Base-by-base conservation (phyloP, 2,329 filamentous ascomycete species). In the Aspergillus bombycis region DNA sequence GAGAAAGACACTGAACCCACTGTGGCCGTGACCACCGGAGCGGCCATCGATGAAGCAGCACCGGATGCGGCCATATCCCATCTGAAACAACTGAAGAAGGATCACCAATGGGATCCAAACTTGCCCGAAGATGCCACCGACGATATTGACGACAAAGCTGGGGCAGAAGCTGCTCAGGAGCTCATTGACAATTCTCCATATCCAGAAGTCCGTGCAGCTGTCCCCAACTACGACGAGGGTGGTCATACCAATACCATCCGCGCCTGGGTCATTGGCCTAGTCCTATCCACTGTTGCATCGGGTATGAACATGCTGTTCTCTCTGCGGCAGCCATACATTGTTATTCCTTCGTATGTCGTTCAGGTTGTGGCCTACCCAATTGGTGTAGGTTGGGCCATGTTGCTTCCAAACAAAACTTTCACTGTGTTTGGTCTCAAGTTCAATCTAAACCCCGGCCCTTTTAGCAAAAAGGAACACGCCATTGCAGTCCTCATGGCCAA, bases 171-270 rank as follows among this genome's bases (percentile, higher is more conserved):
- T 67, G 85, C 88, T 69, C 83, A 85, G 68, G 84, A 86, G 62
- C 80, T 88, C 70, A 83, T 89, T 72, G 87, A 90, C 62, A 87
- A 90, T 74, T 90, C 88, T 55, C 88, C 88, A 2, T 90, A 90
- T 71, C 86, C 87, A 43, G 88, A 90, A 78, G 88, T 90, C 36
- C 86, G 88, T 68, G 85, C 88, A 30, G 86, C 88, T 21, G 88
- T 90, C 21, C 81, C 85, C 64, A 90, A 89, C 72, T 84, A 85
- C 71, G 88, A 90, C 69, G 83, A 88, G 68, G 87, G 89, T 68
- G 79, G 89, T 28, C 85, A 87, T n/a, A 82, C 83, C 68, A 89
- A 88, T 73, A 89, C 88, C 23, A 80, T 89, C 62, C 86, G 88
- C 57, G 87, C 87, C 38, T 90, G 88, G 88, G 77, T 80, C 5